These are phyloP conservation scores for Ascochyta viciae-villosae DNA, from an alignment of 2,329 filamentous ascomycete genomes.

Conservation along the genomic window DNA sequence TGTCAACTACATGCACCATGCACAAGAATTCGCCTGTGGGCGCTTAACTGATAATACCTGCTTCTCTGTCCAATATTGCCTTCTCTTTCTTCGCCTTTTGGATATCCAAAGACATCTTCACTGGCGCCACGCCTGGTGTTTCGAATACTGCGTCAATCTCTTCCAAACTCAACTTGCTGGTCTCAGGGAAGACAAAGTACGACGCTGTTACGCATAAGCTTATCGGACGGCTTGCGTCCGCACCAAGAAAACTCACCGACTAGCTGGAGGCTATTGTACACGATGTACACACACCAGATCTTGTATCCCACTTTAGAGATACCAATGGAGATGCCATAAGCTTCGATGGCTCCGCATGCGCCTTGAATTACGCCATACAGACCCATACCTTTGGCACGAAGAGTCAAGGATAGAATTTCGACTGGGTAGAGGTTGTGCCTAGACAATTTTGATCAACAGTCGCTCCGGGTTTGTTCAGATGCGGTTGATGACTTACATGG, in stretches of 20 bases:
- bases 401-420: conserved; percentile 53
- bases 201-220: conserved; percentile 31
- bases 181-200: conserved; percentile 63
- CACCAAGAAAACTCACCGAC: conserved; percentile 21
- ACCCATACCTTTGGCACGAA: conserved; percentile 54
- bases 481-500: conserved; percentile 39
- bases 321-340: conserved; percentile 57
- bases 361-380: conserved; percentile 56
- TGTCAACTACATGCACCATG: not conserved
- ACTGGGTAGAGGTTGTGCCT: conserved; percentile 56
- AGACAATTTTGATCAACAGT: not conserved
- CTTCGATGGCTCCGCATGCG: conserved; percentile 53
- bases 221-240: not conserved
- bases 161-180: conserved; percentile 58
- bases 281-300: conserved; percentile 61
- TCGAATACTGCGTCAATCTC: conserved; percentile 67
- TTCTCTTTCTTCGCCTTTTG: conserved; percentile 27
- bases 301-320: conserved; percentile 58
- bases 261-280: conserved; percentile 59
- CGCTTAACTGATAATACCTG: not conserved
- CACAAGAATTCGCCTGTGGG: not conserved
- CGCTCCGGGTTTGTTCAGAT: not conserved
- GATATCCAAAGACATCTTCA: conserved; percentile 48
- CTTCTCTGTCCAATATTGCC: conserved; percentile 11
- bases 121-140: conserved; percentile 52